Percentiles rank a stretch among this genome's conserved stretches.
Evolutionary conservation across 495 filamentous ascomycete genomes (phyloP).

Genomic region (Friedmanniomyces simplex): DNA sequence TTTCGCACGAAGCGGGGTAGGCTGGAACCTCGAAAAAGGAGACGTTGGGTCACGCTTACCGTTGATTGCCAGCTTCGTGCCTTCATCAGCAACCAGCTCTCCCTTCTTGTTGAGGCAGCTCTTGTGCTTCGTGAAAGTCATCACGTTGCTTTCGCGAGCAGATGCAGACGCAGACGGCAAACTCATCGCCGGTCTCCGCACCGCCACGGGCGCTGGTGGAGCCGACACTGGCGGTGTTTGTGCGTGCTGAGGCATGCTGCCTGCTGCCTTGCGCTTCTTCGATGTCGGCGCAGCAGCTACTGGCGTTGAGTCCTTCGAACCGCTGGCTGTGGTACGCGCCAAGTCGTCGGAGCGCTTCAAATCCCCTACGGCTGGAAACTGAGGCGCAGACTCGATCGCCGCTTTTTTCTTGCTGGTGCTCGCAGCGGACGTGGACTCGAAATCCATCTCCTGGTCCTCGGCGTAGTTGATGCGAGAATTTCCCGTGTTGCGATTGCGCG

Average conservation of each 20-base stretch:
- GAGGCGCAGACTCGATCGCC: conserved; percentile 13
- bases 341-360: conserved; percentile 1
- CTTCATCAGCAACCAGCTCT: conserved; percentile 80
- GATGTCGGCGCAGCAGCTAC: conserved; percentile 50
- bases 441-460: conserved; percentile 86
- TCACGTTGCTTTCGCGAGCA: conserved; percentile 56
- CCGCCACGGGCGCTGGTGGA: conserved; percentile 11
- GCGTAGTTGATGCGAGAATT: conserved; percentile 84
- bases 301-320: conserved; percentile 47
- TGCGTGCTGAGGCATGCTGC: conserved; percentile 5
- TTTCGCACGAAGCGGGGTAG: conserved; percentile 11
- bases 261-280: conserved; percentile 68
- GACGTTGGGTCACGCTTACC: conserved; percentile 47
- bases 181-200: conserved; percentile 15
- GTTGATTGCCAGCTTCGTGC: conserved; percentile 70
- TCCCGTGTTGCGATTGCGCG: conserved; percentile 69
- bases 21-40: conserved; percentile 8
- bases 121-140: conserved; percentile 66
- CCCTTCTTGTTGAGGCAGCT: conserved; percentile 58
- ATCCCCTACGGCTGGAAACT: conserved; percentile 6
- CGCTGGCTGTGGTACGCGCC: conserved; percentile 1
- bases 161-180: conserved; percentile 4
- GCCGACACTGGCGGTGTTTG: conserved; percentile 16
- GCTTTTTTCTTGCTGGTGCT: conserved; percentile 16
- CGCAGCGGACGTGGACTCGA: conserved; percentile 41